Conservation (phyloP, 108 stramenopile species). For the Mayamaea pseudoterrestris region DNA sequence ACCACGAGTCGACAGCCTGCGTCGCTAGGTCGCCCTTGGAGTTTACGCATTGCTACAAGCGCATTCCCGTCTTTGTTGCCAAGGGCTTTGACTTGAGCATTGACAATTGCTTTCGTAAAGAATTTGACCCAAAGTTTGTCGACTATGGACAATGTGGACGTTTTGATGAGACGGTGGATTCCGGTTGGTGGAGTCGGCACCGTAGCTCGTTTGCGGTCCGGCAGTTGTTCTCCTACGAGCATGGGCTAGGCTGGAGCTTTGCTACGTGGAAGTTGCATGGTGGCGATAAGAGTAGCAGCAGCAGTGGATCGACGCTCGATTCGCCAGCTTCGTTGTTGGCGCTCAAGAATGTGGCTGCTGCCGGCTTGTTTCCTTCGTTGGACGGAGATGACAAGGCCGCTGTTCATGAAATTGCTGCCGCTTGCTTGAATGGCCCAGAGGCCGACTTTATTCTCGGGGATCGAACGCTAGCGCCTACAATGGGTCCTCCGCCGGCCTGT, state of each 20-base stretch:
- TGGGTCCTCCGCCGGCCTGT: constrained; percentile 61
- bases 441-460: constrained; percentile 66
- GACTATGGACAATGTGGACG: constrained; percentile 74
- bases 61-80: constrained; percentile 34
- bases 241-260: constrained; percentile 62
- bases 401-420: constrained; percentile 9
- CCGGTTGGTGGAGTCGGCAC: constrained; percentile 63
- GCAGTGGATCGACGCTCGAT: constrained; percentile 27
- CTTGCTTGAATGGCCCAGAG: constrained; percentile 56
- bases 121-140: constrained; percentile 13
- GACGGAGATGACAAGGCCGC: constrained; percentile 1
- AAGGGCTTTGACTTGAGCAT: constrained; percentile 53
- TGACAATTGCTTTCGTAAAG: constrained; percentile 41
- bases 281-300: constrained; percentile 17
- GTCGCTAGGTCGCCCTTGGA: constrained; percentile 57
- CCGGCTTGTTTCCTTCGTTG: constrained; percentile 39
- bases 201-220: constrained; percentile 45
- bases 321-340: constrained; percentile 41
- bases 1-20: constrained; percentile 53
- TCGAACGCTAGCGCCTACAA: constrained; percentile 47
- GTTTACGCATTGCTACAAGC: constrained; percentile 31
- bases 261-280: constrained; percentile 58
- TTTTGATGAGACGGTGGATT: constrained; percentile 51
- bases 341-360: constrained; percentile 46
- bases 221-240: constrained; percentile 54